Evolutionary conservation across 192 early-diverging fungal genomes (phyloP).

Genomic region (Chytriomyces sp.): DNA sequence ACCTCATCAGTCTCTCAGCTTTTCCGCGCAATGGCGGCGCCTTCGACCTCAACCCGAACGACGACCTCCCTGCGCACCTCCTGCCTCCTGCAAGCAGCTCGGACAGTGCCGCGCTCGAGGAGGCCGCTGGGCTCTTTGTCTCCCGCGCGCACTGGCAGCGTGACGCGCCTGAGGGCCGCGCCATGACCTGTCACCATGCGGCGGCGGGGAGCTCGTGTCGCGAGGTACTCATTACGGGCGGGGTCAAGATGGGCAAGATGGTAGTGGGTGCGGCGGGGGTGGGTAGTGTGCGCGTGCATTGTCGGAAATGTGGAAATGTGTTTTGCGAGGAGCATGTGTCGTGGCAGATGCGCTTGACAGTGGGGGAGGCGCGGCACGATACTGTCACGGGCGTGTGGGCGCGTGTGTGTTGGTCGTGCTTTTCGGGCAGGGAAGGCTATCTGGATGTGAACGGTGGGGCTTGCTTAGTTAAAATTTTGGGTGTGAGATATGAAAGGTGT

Average conservation of each 20-base stretch:
- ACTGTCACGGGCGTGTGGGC: slow-evolving; percentile 46
- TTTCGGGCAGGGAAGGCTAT: slow-evolving; percentile 41
- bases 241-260: slow-evolving; percentile 40
- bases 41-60: slow-evolving; percentile 38
- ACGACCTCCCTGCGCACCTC: neutral
- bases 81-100: neutral
- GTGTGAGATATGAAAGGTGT: neutral
- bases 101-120: neutral
- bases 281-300: slow-evolving; percentile 40
- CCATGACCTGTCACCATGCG: slow-evolving; percentile 20
- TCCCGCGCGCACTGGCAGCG: slow-evolving; percentile 45
- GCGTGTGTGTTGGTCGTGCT: slow-evolving; percentile 53
- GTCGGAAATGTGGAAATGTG: slow-evolving; percentile 52
- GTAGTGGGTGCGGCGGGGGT: slow-evolving; percentile 22
- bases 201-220: slow-evolving; percentile 39
- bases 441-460: slow-evolving; percentile 28
- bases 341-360: slow-evolving; percentile 45
- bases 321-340: slow-evolving; percentile 49
- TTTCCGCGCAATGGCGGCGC: neutral
- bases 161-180: slow-evolving; percentile 20
- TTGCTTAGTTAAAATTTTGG: neutral
- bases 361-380: slow-evolving; percentile 46
- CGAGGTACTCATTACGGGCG: slow-evolving; percentile 39
- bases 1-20: neutral
- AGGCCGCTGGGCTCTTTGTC: slow-evolving; percentile 15